Percentiles rank a stretch among this genome's conserved stretches.
Conservation (phyloP, 23 red algal genomes). For the Cyanidium caldarium region DNA sequence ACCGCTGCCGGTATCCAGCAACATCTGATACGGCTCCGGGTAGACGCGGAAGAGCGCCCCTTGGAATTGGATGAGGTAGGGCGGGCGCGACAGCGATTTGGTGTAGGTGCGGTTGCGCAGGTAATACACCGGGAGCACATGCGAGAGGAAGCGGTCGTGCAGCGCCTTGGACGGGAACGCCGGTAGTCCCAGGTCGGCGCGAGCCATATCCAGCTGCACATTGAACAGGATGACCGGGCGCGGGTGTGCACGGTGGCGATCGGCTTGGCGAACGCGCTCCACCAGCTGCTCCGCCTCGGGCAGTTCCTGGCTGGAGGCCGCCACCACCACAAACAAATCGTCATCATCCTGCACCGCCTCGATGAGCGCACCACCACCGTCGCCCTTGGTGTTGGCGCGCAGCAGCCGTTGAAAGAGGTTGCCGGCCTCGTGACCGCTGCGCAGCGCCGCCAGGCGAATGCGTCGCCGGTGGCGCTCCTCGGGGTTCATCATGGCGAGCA, state of each 20-base stretch:
- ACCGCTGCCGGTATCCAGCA: slow-evolving; percentile 37
- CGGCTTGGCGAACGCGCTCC: background rate
- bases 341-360: slow-evolving; percentile 64
- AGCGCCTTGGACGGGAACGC: slow-evolving; percentile 74
- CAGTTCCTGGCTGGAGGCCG: slow-evolving; percentile 69
- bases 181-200: slow-evolving; percentile 78
- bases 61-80: slow-evolving; percentile 60
- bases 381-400: slow-evolving; percentile 32
- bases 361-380: slow-evolving; percentile 23
- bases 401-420: slow-evolving; percentile 12
- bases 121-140: slow-evolving; percentile 61
- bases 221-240: slow-evolving; percentile 91
- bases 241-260: background rate
- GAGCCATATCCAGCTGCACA: slow-evolving; percentile 63
- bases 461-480: too few species aligned
- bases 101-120: slow-evolving; percentile 73
- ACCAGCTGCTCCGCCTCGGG: slow-evolving; percentile 69
- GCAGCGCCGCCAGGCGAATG: background rate
- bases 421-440: background rate
- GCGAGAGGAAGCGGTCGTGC: slow-evolving; percentile 75
- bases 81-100: slow-evolving; percentile 22
- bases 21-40: slow-evolving; percentile 63
- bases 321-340: slow-evolving; percentile 71
- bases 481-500: background rate
- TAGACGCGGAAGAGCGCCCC: slow-evolving; percentile 61